phyloP scores from a whole-genome alignment of 192 early-diverging fungal species.

The Lobulomyces angularis region DNA sequence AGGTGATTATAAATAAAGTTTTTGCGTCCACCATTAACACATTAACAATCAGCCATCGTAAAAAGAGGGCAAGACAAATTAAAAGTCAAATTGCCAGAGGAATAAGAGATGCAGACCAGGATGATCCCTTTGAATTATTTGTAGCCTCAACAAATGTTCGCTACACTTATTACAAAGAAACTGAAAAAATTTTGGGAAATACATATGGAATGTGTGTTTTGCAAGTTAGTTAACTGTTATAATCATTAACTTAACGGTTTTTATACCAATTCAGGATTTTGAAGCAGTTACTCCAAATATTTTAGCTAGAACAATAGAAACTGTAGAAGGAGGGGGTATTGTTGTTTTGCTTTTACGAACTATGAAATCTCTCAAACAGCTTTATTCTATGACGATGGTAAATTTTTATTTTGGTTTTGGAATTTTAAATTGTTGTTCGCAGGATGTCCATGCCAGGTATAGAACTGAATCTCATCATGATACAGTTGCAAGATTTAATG shows the following conservation, averaged over 20 bases:
- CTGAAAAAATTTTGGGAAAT: slow-evolving; percentile 93
- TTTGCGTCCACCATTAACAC: background rate
- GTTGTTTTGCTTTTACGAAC: slow-evolving; percentile 86
- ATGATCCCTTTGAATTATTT: slow-evolving; percentile 99
- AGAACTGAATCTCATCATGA: slow-evolving; percentile 88
- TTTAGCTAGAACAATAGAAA: slow-evolving; percentile 92
- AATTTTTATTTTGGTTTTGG: background rate
- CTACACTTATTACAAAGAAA: slow-evolving; percentile 99
- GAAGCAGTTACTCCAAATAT: slow-evolving; percentile 96
- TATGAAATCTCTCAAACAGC: slow-evolving; percentile 90
- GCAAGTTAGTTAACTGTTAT: slow-evolving; percentile 25
- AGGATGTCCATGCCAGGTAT: slow-evolving; percentile 93
- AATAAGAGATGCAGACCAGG: slow-evolving; percentile 75
- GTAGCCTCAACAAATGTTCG: slow-evolving; percentile 88
- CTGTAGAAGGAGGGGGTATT: slow-evolving; percentile 93
- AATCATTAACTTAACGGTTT: background rate
- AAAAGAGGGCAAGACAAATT: slow-evolving; percentile 93
- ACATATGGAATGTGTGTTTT: slow-evolving; percentile 98
- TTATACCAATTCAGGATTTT: slow-evolving; percentile 61
- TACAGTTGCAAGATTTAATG: slow-evolving; percentile 91
- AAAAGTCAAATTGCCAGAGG: slow-evolving; percentile 89
- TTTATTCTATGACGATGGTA: slow-evolving; percentile 97
- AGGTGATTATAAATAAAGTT: slow-evolving; percentile 18
- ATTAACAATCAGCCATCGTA: slow-evolving; percentile 60
- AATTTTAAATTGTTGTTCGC: background rate